Evolutionary conservation across 1,284 basidiomycete species (phyloP), one percentile per base, ranked within the genome.

Genomic region (Stereum hirsutum): DNA sequence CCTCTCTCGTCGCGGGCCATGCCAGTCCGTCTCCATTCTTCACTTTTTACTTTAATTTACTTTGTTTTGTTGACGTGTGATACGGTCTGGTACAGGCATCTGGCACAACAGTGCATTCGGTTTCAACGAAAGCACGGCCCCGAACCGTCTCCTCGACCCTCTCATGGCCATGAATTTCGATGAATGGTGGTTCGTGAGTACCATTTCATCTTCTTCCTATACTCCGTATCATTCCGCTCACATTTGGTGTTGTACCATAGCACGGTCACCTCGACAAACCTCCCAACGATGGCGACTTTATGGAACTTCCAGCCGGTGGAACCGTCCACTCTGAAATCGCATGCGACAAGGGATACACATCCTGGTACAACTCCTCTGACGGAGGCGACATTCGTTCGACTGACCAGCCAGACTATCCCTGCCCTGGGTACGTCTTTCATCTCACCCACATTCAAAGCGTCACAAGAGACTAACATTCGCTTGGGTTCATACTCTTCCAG

Each of bases 131-230:
- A 48, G 66, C 43, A 70, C 68, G 4, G 74, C 68, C 48, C 49
- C 65, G 56, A 75, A 76, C 54, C 70, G 69, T 5, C 66, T 69
- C 8, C 74, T 77, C 21, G 62, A 67, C 3, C 81, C 81, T 2
- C 65, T 85, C 6, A 64, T 62, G 35, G 54, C 74, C 52, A 61
- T 70, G 53, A 52, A 69, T 2, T 84, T 83, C 56, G 51, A 70
- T 19, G 55, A 81, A 47, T 86, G 82, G 83, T 87, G 82, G 82
- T 79, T 84, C 8, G 47, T 48, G 14, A 42, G 46, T 48, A 39
- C 25, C n/a, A 11, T 17, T 21, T n/a, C 24, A 11, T 4, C 15
- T 5, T 12, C 45, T 12, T 30, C 37, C 5, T 23, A 21, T 12
- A 17, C 17, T 11, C 19, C 19, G 24, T 26, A 12, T 31, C 30